phyloP scores from a whole-genome alignment of 2,329 filamentous ascomycete species.

The Ceratocystis destructans region DNA sequence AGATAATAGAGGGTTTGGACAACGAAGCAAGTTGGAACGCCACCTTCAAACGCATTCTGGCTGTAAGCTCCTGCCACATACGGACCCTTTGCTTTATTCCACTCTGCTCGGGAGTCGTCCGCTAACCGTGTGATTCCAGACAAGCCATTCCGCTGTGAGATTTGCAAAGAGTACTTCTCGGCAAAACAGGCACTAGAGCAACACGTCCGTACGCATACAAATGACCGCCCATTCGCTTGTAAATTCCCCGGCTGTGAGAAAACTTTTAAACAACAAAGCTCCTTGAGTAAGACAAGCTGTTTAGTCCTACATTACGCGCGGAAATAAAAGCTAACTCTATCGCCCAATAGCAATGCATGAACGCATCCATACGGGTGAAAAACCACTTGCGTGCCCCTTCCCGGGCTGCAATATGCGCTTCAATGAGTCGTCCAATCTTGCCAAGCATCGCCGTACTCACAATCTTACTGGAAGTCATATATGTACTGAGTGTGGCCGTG shows the following conservation, averaged over 20 bases:
- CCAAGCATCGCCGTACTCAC: conserved; percentile 52
- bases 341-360: conserved; percentile 46
- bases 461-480: conserved; percentile 37
- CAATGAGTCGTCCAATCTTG: conserved; percentile 51
- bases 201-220: conserved; percentile 53
- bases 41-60: conserved; percentile 54
- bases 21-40: conserved; percentile 49
- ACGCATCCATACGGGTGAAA: conserved; percentile 51
- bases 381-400: conserved; percentile 44
- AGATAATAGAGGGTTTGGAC: conserved; percentile 37
- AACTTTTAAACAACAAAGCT: conserved; percentile 53
- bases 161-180: conserved; percentile 46
- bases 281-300: conserved; percentile 39
- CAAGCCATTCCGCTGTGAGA: conserved; percentile 44
- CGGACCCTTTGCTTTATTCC: conserved; percentile 4
- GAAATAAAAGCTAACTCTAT: conserved; percentile 5
- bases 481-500: conserved; percentile 41
- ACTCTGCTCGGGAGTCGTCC: conserved; percentile 20
- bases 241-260: conserved; percentile 36
- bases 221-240: conserved; percentile 50
- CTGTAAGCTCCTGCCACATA: conserved; percentile 32
- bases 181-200: conserved; percentile 55
- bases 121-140: conserved; percentile 29
- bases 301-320: too few species aligned
- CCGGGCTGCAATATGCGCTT: conserved; percentile 41